Evolutionary conservation across 1,284 basidiomycete species (phyloP).

Genomic region (Gymnopus androsaceus): DNA sequence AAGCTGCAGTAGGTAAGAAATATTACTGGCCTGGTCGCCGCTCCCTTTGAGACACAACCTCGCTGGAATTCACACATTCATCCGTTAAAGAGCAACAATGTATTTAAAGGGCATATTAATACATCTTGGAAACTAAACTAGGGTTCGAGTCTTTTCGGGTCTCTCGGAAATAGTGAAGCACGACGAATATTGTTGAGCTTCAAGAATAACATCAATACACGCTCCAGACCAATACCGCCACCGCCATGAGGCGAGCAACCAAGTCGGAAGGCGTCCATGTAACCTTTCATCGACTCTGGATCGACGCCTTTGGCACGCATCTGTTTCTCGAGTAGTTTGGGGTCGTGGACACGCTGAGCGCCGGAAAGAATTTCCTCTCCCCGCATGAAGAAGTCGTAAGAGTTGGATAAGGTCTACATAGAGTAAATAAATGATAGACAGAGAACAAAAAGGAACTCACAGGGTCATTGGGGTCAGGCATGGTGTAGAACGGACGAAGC

Average conservation of each 20-base stretch:
- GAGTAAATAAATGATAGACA: slow-evolving; percentile 6
- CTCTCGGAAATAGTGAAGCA: slow-evolving; percentile 93
- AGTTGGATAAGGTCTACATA: slow-evolving; percentile 85
- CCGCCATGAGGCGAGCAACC: slow-evolving; percentile 91
- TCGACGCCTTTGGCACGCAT: slow-evolving; percentile 85
- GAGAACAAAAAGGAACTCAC: slow-evolving; percentile 45
- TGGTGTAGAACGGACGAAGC: slow-evolving; percentile 97
- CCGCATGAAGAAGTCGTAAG: slow-evolving; percentile 99
- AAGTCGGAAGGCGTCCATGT: slow-evolving; percentile 92
- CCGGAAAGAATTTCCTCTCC: slow-evolving; percentile 98
- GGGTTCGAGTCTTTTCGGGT: slow-evolving; percentile 82
- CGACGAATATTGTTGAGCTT: slow-evolving; percentile 95
- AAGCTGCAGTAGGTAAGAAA: too few species aligned
- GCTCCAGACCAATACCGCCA: slow-evolving; percentile 88
- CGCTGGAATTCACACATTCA: too few species aligned
- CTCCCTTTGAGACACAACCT: too few species aligned
- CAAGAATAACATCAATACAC: slow-evolving; percentile 94
- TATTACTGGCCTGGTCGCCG: too few species aligned
- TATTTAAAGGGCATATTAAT: too few species aligned
- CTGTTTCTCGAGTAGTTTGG: slow-evolving; percentile 77
- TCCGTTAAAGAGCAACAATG: too few species aligned
- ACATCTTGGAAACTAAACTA: slow-evolving; percentile 31
- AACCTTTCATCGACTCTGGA: slow-evolving; percentile 85
- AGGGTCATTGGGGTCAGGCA: slow-evolving; percentile 89
- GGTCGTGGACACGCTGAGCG: slow-evolving; percentile 96